Base-by-base conservation (phyloP, 2,329 filamentous ascomycete genomes). In the Nemania abortiva region DNA sequence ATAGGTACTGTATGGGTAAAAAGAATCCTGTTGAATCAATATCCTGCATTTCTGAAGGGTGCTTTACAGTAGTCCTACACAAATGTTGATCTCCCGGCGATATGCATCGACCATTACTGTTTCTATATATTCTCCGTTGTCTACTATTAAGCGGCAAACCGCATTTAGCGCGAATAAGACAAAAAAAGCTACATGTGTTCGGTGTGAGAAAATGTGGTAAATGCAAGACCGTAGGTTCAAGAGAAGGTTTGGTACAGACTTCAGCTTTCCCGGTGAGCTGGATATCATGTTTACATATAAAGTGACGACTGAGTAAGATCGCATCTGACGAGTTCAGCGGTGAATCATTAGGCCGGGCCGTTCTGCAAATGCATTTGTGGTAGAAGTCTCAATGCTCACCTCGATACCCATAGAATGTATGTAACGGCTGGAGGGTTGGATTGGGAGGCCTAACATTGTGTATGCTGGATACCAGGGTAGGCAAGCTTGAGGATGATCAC, bases 401-500 rank as follows among this genome's bases (percentile, higher is more conserved):
- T 34, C 37, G 9, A 56, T 66, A 64, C 34, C 7, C 11, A 11
- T 53, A 50, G 59, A 55, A 27, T 64, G 50, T 59, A 22, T 66
- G n/a, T 50, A 47, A 62, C 31, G 24, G 58, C 50, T 54, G 50
- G 29, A n/a, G 9, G 24, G 24, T 47, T 49, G 49, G 45, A 42
- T 53, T 55, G 50, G 61, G 52, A 53, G 20, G 50, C 24, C 52
- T 20, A 47, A 49, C 20, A 55, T 63, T 13, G 52, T 22, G 47
- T 60, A 29, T 50, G 59, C 42, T 45, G 50, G 39, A 50, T 55
- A 55, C 22, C 22, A 18, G 63, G 58, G 62, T 22, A 34, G 67
- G 67, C 49, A 66, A 39, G 57, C 24, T 63, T 11, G 39, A 59
- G 45, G 66, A 63, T 31, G 63, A 69, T 69, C 67, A 53, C 54